A percentile compares a stretch with the other conserved stretches of the same genome.
Conservation (phyloP, 2,329 filamentous ascomycete genomes). For the Aureobasidium sp. region DNA sequence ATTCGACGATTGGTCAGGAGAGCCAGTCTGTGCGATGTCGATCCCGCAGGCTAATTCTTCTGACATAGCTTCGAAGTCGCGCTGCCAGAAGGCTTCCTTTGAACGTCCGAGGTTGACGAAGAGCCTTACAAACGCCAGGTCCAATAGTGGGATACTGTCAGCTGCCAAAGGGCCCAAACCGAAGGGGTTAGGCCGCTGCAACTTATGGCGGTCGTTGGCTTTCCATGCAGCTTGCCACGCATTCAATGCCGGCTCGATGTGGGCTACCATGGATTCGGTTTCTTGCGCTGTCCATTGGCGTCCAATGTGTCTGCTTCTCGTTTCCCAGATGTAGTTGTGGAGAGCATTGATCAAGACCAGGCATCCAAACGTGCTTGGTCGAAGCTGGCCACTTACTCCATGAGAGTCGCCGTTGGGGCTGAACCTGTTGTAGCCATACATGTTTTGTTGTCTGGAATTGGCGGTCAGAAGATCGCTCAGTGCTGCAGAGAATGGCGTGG, state of each 20-base stretch:
- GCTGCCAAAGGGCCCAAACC: conserved; percentile 75
- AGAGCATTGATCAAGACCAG: conserved; percentile 86
- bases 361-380: conserved; percentile 85
- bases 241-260: conserved; percentile 86
- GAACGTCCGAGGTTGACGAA: conserved; percentile 89
- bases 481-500: conserved; percentile 71
- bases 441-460: conserved; percentile 47
- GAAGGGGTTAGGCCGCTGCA: conserved; percentile 77
- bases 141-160: conserved; percentile 81
- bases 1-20: conserved; percentile 1
- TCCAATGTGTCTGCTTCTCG: conserved; percentile 77
- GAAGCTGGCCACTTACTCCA: conserved; percentile 49
- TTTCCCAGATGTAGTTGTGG: conserved; percentile 99
- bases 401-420: conserved; percentile 17
- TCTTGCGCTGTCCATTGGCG: conserved; percentile 85
- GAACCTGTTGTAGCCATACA: conserved; percentile 17
- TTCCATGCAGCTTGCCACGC: conserved; percentile 94
- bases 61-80: conserved; percentile 86
- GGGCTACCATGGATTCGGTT: conserved; percentile 89
- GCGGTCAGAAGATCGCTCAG: conserved; percentile 72
- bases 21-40: conserved; percentile 59
- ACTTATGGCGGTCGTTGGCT: conserved; percentile 71
- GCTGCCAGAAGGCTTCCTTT: conserved; percentile 89
- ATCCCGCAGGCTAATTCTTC: conserved; percentile 72
- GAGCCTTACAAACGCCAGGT: conserved; percentile 83